Percentiles rank a stretch among this genome's conserved stretches.
phyloP scores from a whole-genome alignment of 2,329 filamentous ascomycete species.

The Madurella mycetomatis region DNA sequence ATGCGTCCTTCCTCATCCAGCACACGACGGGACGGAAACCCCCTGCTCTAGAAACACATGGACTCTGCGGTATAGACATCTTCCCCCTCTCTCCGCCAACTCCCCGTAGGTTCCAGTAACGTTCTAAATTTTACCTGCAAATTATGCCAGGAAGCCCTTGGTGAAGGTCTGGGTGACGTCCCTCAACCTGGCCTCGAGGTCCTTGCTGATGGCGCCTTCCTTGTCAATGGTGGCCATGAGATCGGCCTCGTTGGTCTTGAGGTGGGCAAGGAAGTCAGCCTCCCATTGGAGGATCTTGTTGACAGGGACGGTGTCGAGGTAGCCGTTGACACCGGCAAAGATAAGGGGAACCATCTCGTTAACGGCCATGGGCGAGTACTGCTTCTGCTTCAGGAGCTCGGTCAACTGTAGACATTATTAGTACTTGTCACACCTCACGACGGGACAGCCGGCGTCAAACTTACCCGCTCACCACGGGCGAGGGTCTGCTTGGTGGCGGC shows the following conservation, averaged over 20 bases:
- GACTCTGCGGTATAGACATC: constrained; percentile 29
- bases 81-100: constrained; percentile 28
- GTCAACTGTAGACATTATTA: constrained; percentile 57
- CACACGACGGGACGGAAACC: constrained; percentile 39
- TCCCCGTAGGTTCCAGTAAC: constrained; percentile 21
- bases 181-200: constrained; percentile 77
- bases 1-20: constrained; percentile 45
- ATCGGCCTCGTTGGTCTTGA: constrained; percentile 85
- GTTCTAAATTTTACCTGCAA: constrained; percentile 32
- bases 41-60: constrained; percentile 46
- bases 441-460: constrained; percentile 30
- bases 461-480: constrained; percentile 93
- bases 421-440: constrained; percentile 4
- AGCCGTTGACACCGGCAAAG: constrained; percentile 98
- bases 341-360: constrained; percentile 99
- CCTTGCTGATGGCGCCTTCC: constrained; percentile 95
- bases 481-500: constrained; percentile 98
- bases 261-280: constrained; percentile 85
- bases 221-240: constrained; percentile 84
- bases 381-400: constrained; percentile 99
- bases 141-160: constrained; percentile 78
- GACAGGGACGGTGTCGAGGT: constrained; percentile 84
- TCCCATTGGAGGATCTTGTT: constrained; percentile 91
- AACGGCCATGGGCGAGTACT: constrained; percentile 97
- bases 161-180: constrained; percentile 76